phyloP scores from a whole-genome alignment of 176 grass and related monocot species.

The Oryza officinalis region DNA sequence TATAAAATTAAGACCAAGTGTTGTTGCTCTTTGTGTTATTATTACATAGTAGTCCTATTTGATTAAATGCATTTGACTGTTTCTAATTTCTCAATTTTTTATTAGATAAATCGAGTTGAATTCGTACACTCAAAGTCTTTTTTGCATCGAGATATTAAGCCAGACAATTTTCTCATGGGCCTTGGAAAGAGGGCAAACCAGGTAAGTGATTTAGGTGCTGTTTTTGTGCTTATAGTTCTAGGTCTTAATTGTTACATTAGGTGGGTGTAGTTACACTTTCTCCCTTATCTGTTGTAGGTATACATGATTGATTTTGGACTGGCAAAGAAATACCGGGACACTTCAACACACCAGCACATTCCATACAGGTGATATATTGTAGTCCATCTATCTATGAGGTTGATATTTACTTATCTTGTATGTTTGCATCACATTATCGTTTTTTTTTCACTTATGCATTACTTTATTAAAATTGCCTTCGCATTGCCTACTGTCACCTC shows the following conservation, averaged over 20 bases:
- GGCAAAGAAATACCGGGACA: constrained; percentile 88
- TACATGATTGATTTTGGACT: constrained; percentile 96
- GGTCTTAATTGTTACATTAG: constrained; percentile 7
- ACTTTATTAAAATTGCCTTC: background rate
- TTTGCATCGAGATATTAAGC: constrained; percentile 93
- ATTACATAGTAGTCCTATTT: constrained; percentile 15
- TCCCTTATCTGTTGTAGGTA: constrained; percentile 46
- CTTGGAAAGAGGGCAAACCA: constrained; percentile 77
- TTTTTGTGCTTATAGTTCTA: constrained; percentile 17
- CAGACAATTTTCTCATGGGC: constrained; percentile 97
- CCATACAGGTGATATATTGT: constrained; percentile 68
- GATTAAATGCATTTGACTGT: constrained; percentile 18
- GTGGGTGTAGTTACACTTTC: constrained; percentile 4
- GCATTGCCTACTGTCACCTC: constrained; percentile 1
- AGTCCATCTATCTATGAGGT: constrained; percentile 12
- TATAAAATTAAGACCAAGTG: background rate
- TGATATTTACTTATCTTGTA: constrained; percentile 20
- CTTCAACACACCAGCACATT: constrained; percentile 76
- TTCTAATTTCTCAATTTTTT: constrained; percentile 15
- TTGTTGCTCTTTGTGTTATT: background rate
- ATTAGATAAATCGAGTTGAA: constrained; percentile 77
- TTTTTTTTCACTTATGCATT: constrained; percentile 12
- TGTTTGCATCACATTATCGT: constrained; percentile 2
- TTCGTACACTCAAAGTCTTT: constrained; percentile 84
- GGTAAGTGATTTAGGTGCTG: constrained; percentile 26